phyloP scores from a whole-genome alignment of 179 eudicot genomes.

The Nepenthes alata region DNA sequence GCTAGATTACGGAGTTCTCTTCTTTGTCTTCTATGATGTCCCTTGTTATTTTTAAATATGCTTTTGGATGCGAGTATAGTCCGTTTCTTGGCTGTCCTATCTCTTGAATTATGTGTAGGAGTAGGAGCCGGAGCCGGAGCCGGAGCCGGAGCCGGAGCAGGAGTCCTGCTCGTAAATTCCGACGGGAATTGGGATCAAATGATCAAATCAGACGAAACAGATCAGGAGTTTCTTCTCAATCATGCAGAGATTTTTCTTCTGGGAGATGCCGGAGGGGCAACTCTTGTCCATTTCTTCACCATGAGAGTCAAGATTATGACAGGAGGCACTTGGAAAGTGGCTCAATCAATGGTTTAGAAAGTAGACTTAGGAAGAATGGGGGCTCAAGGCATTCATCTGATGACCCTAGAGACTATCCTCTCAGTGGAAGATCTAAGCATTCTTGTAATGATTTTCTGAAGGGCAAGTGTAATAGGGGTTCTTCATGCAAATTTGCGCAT shows the following conservation, averaged over 20 bases:
- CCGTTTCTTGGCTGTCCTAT: neutral
- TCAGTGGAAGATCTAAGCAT: conserved; percentile 18
- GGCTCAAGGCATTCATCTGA: conserved; percentile 29
- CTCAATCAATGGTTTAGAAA: conserved; percentile 23
- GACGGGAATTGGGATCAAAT: conserved; percentile 17
- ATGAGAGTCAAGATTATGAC: conserved; percentile 17
- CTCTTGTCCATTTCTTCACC: conserved; percentile 30
- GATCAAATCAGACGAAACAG: conserved; percentile 24
- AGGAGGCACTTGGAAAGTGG: conserved; percentile 21
- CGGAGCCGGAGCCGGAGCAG: conserved; percentile 30
- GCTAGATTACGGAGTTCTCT: no score
- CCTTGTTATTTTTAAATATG: neutral
- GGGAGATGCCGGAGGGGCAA: conserved; percentile 39
- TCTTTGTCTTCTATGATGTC: neutral
- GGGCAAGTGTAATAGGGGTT: conserved; percentile 23
- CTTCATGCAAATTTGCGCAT: conserved; percentile 18
- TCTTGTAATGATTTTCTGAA: conserved; percentile 25
- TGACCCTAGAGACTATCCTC: conserved; percentile 15
- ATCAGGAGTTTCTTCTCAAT: conserved; percentile 18
- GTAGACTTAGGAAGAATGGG: conserved; percentile 21
- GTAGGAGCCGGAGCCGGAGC: conserved; percentile 20
- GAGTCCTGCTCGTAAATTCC: conserved; percentile 26
- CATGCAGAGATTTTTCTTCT: conserved; percentile 33
- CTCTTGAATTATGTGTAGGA: conserved; percentile 6
- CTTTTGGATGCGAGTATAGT: neutral